Base-by-base conservation (phyloP, 1,284 basidiomycete species). In the Cutaneotrichosporon mucoides region DNA sequence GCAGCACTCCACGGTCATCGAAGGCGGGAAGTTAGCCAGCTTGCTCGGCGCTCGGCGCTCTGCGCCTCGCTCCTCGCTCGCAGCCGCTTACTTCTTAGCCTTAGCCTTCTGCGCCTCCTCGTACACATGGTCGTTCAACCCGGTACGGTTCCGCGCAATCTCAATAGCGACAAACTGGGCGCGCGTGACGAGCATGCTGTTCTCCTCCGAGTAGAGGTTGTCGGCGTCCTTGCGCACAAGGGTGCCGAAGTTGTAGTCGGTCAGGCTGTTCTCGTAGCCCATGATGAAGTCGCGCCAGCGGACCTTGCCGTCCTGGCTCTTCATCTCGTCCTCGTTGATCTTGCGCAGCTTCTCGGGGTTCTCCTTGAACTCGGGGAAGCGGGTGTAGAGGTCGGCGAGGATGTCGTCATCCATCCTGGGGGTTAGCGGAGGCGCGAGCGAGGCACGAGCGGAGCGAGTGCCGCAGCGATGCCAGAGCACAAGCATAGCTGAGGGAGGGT, bases 221-320 rank as follows among this genome's bases (percentile, higher is more conserved):
- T 81, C 82, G 41, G 87, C 83, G 73, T 96, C 86, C 56, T 85
- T 88, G 53, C 96, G 86, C 68, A 99, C 88, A 67, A 99, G 82
- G 2, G 92, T 97, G 37, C 96, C 96, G 80, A 98, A 97, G 83
- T 98, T 99, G 81, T 89, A 92, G 71, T 99, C 94, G 73, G 91
- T 88, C 57, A 96, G 81, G 71, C 86, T 88, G 64, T 88, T 86
- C 79, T 92, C 87, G 79, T 92, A 94, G 64, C 71, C 43, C 41
- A 48, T 46, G 76, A 97, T 92, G 77, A 96, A 99, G 36, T 85
- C 84, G 60, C 93, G 83, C 96, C 96, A 99, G 65, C 85, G 83
- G 74, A 88, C 86, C 83, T 99, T 99, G 55, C 91, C 92, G n/a
- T 85, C 83, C 7, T 83, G 77, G 66, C 86, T 91, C 84, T 99